These are phyloP conservation scores for Thyridium curvatum DNA, from an alignment of 2,329 filamentous ascomycete genomes.

Conservation along the genomic window DNA sequence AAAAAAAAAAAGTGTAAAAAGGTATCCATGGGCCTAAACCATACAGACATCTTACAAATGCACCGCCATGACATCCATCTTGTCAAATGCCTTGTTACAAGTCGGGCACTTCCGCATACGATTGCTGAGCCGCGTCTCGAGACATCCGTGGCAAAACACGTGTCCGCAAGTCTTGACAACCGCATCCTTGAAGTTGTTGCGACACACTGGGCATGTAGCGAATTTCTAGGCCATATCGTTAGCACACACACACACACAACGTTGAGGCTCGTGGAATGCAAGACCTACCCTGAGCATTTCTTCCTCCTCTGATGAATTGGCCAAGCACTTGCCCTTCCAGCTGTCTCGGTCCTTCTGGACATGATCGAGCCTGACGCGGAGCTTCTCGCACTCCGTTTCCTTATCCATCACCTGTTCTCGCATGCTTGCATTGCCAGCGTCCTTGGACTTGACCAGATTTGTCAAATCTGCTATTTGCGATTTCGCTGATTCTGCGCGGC, in stretches of 20 bases:
- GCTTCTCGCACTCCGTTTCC: conserved; percentile 72
- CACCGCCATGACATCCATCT: conserved; percentile 77
- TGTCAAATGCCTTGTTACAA: conserved; percentile 87
- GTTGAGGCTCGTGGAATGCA: background rate
- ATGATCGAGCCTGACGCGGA: conserved; percentile 71
- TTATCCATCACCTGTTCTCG: conserved; percentile 54
- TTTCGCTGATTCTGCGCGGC: conserved; percentile 65
- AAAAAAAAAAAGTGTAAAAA: too few species aligned
- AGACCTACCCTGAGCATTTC: conserved; percentile 77
- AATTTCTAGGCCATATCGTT: conserved; percentile 48
- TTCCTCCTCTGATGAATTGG: conserved; percentile 75
- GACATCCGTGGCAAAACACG: conserved; percentile 85
- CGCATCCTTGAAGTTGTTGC: conserved; percentile 89
- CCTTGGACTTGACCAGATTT: conserved; percentile 67
- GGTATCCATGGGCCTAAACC: background rate
- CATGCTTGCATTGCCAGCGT: conserved; percentile 47
- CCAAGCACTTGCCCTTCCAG: conserved; percentile 77
- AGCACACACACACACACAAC: conserved; percentile 15
- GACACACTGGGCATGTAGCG: conserved; percentile 87
- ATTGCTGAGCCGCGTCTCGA: conserved; percentile 82
- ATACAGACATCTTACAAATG: conserved; percentile 29
- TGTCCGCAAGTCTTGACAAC: conserved; percentile 92
- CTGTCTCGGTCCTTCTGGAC: conserved; percentile 76
- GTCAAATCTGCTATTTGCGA: conserved; percentile 74
- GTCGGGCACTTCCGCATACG: conserved; percentile 93